Conservation (phyloP, 345 rosid genomes). For the Leavenworthia alabamica region DNA sequence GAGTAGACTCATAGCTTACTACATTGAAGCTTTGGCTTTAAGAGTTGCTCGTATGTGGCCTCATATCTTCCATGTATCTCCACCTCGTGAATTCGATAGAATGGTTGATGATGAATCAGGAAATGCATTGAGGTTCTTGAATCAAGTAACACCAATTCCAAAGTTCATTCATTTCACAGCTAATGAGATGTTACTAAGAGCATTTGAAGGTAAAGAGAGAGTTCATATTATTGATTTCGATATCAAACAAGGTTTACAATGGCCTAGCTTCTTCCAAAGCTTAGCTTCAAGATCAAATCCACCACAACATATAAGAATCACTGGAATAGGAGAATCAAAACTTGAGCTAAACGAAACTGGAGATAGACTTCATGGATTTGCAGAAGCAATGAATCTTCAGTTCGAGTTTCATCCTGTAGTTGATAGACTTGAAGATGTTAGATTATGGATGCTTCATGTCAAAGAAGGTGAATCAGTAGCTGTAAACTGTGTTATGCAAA, state of each 20-base stretch:
- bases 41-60: slow-evolving; percentile 88
- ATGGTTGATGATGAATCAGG: slow-evolving; percentile 67
- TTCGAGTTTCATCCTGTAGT: slow-evolving; percentile 96
- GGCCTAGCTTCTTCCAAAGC: slow-evolving; percentile 95
- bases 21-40: slow-evolving; percentile 77
- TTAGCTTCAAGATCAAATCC: slow-evolving; percentile 72
- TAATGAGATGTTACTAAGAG: slow-evolving; percentile 82
- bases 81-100: slow-evolving; percentile 79
- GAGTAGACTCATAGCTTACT: slow-evolving; percentile 69
- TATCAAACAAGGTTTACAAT: slow-evolving; percentile 95
- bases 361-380: slow-evolving; percentile 72
- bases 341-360: slow-evolving; percentile 88
- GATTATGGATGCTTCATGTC: slow-evolving; percentile 99
- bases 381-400: slow-evolving; percentile 70
- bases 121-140: slow-evolving; percentile 72
- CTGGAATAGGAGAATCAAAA: slow-evolving; percentile 91
- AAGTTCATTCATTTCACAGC: slow-evolving; percentile 87
- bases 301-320: slow-evolving; percentile 78
- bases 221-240: slow-evolving; percentile 91
- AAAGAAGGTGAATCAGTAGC: slow-evolving; percentile 84
- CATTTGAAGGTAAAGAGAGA: slow-evolving; percentile 87
- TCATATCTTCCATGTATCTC: slow-evolving; percentile 64
- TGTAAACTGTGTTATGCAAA: slow-evolving; percentile 70
- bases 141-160: slow-evolving; percentile 85
- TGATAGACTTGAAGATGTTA: slow-evolving; percentile 90